Evolutionary conservation across 768 basidiomycete genomes (phyloP).

Genomic region (Termitomyces sp.): DNA sequence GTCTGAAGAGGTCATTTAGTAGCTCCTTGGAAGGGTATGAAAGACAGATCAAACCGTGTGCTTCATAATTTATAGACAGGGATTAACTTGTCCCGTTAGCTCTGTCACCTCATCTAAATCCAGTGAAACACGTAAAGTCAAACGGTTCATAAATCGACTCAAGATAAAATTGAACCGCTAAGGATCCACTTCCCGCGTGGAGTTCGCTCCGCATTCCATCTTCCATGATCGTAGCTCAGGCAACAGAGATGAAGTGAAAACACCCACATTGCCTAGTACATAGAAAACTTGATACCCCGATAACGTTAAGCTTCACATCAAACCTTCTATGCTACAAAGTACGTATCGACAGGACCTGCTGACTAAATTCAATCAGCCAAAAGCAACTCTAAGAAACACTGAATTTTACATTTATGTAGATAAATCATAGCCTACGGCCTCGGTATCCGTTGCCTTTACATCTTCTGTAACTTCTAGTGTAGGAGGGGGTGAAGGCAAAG

Average conservation of each 20-base stretch:
- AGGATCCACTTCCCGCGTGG: neutral
- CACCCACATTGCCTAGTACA: neutral
- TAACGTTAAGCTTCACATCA: neutral
- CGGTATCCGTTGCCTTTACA: conserved; percentile 3
- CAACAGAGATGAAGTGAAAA: neutral
- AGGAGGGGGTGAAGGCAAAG: conserved; percentile 32
- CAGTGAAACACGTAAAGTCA: neutral
- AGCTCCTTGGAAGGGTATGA: neutral
- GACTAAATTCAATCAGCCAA: neutral
- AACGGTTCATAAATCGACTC: too few relatives aligned
- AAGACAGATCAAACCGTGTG: neutral
- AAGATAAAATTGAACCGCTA: neutral
- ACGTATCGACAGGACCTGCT: neutral
- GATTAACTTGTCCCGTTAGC: too few relatives aligned
- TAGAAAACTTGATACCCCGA: neutral
- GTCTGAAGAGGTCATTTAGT: conserved; percentile 3
- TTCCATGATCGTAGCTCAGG: neutral
- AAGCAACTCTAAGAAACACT: neutral
- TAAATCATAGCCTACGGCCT: conserved; percentile 23
- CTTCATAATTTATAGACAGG: neutral
- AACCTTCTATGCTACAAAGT: neutral
- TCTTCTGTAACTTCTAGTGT: conserved; percentile 20
- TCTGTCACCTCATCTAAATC: too few relatives aligned
- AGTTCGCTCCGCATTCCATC: neutral
- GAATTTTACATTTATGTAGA: conserved; percentile 6